phyloP scores from a whole-genome alignment of 1,284 basidiomycete genomes.

The Ceratobasidium sp. region DNA sequence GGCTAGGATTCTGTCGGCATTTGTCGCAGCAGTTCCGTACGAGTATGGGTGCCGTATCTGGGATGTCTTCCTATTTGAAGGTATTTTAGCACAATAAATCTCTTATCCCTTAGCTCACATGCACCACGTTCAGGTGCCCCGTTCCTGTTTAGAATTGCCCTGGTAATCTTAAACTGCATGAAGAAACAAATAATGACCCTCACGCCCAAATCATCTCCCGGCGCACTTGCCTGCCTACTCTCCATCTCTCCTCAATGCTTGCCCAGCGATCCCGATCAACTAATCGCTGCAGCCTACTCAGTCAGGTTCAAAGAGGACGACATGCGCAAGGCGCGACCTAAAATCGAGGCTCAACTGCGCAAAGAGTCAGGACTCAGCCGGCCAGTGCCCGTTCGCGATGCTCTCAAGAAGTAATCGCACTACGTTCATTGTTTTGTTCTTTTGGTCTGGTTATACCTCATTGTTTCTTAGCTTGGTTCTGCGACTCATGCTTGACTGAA shows the following conservation, averaged over 20 bases:
- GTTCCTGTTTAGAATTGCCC: conserved; percentile 83
- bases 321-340: conserved; percentile 78
- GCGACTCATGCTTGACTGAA: conserved; percentile 25
- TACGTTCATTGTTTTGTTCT: conserved; percentile 26
- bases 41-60: conserved; percentile 84
- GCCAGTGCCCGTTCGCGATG: conserved; percentile 24
- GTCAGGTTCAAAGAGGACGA: conserved; percentile 88
- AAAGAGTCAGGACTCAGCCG: conserved; percentile 41
- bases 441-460: conserved; percentile 12
- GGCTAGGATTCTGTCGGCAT: conserved; percentile 75
- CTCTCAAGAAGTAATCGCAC: conserved; percentile 38
- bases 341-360: conserved; percentile 59
- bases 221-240: conserved; percentile 67
- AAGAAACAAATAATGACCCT: conserved; percentile 54
- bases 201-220: conserved; percentile 62
- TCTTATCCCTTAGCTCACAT: not conserved
- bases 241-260: conserved; percentile 61
- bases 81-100: conserved; percentile 60
- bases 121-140: conserved; percentile 70
- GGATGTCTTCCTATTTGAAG: conserved; percentile 91
- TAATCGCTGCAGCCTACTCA: conserved; percentile 73
- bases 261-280: conserved; percentile 66
- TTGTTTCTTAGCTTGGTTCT: not conserved
- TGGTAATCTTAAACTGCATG: conserved; percentile 77
- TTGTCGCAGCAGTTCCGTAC: conserved; percentile 82